Base-by-base conservation (phyloP, 2,329 filamentous ascomycete genomes). In the Berkeleyomyces rouxiae region DNA sequence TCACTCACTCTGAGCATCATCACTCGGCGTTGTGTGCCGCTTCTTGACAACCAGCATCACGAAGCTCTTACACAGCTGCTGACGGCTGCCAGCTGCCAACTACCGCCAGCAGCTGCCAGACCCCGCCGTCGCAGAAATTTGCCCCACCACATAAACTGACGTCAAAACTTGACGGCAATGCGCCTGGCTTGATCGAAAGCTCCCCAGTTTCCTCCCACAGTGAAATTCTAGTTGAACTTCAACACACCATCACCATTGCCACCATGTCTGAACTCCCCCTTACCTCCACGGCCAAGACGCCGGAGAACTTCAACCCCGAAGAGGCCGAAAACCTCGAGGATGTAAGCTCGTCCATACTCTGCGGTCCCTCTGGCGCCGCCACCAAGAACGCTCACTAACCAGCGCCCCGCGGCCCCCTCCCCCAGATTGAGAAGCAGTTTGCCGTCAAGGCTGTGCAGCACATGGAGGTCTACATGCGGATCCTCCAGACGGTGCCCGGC, bases 381-480 rank as follows among this genome's bases (percentile, higher is more conserved):
- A 31, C n/a, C 46, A 47, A 4, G 13, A 11, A 40, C 53, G 13
- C 51, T 33, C 31, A 23, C 23, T 46, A 44, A 39, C 33, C 33
- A 43, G 16, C 40, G 5, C n/a, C 7, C 55, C 55, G 23, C 57
- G 23, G 23, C 23, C 23, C 23, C 31, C 3, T 16, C 23, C 6
- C 44, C 5, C 23, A 95, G 88, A 96, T 99, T 73, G 93, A 99
- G 82, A 96, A 96, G 81, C 93, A 97, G 75, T 99, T 99, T 71
- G 93, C 93, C 39, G 93, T 99, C 70, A 97, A 97, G 79, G 91
- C 87, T 60, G 93, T 97, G 44, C 88, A 96, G 74, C 93, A 99
- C 74, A 89, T 99, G 81, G 83, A 89, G 71, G 96, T 92, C 58
- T 97, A 99, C 80, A 99, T 92, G 92, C 80, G 85, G 61, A 92